Base-by-base conservation (phyloP, 2,329 filamentous ascomycete species). In the Celoporthe dispersa region DNA sequence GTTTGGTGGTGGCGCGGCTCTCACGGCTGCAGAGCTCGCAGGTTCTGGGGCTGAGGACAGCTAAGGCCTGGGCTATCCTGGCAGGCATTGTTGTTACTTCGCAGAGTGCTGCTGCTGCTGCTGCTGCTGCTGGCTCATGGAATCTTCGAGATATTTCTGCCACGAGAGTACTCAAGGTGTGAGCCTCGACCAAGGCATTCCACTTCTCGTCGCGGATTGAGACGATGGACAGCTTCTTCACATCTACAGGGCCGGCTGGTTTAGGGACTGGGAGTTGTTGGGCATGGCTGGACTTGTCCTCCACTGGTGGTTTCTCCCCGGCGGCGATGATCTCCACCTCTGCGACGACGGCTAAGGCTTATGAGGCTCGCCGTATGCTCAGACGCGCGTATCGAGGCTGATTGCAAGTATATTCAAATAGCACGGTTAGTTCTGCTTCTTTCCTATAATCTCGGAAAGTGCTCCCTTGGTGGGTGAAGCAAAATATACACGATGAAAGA, bases 1-100 rank as follows among this genome's bases (percentile, higher is more conserved):
- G 53, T 57, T 33, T 57, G 11, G 53, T 57, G 28, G 19, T 31
- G 25, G 14, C 11, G 53, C 53, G 33, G 53, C 53, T 57, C 48
- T 25, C 48, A 9, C 53, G 53, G 53, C 33, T 57, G 53, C 53
- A 57, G 14, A 57, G 53, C 53, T 31, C 53, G 53, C 53, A 57
- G 4, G 33, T 4, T 3, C 19, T 25, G 25, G 53, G 9, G 3
- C 33, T 9, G 28, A 5, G 11, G 25, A 16, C 25, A 16, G 11
- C 3, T 4, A 25, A 14, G 12, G 5, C 25, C 1, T 12, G 9
- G 2, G 53, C n/a, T 19, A 11, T 19, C 53, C 33, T 25, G 25
- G 5, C n/a, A 25, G n/a, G n/a, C 48, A n/a, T 1, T 51, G 0
- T n/a, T 51, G 48, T n/a, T 25, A 9, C 7, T 3, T n/a, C 48